Percentiles rank a stretch among this genome's conserved stretches.
These are phyloP conservation scores for Backusella westeae DNA, from an alignment of 192 early-diverging fungal genomes.

Conservation along the genomic window DNA sequence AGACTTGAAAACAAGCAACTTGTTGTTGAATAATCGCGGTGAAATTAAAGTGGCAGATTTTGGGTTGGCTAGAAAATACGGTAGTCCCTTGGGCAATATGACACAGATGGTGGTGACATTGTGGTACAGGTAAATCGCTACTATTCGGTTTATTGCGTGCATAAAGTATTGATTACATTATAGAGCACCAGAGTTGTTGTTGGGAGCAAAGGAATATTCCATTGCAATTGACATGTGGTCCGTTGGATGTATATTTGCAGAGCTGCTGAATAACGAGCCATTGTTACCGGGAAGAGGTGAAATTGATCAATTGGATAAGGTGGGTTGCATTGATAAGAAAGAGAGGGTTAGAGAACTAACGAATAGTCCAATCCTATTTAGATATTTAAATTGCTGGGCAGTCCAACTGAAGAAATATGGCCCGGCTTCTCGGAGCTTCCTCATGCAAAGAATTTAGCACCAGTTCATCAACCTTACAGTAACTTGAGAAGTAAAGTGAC, in stretches of 20 bases:
- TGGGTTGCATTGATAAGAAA: constrained; percentile 10
- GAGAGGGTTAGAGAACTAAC: neutral
- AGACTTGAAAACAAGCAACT: constrained; percentile 65
- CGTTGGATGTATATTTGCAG: constrained; percentile 96
- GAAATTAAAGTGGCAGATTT: constrained; percentile 72
- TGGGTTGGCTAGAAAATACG: constrained; percentile 62
- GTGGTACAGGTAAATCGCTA: constrained; percentile 58
- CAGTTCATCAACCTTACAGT: constrained; percentile 62
- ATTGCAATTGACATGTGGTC: constrained; percentile 86
- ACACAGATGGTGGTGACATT: constrained; percentile 68
- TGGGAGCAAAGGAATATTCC: constrained; percentile 60
- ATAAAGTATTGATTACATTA: neutral
- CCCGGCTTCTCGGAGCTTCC: constrained; percentile 67
- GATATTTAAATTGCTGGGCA: constrained; percentile 90
- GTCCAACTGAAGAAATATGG: constrained; percentile 77
- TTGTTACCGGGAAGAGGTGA: constrained; percentile 79
- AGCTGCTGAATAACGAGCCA: constrained; percentile 84
- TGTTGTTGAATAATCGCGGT: constrained; percentile 58
- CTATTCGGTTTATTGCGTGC: neutral
- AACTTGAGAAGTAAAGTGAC: constrained; percentile 46
- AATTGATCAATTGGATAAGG: constrained; percentile 73
- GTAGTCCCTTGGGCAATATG: constrained; percentile 61
- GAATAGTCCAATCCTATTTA: constrained; percentile 9
- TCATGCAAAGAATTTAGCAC: constrained; percentile 71
- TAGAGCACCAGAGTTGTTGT: constrained; percentile 62